Evolutionary conservation across 768 basidiomycete species (phyloP).

Genomic region (Holtermanniella nyarrowii): DNA sequence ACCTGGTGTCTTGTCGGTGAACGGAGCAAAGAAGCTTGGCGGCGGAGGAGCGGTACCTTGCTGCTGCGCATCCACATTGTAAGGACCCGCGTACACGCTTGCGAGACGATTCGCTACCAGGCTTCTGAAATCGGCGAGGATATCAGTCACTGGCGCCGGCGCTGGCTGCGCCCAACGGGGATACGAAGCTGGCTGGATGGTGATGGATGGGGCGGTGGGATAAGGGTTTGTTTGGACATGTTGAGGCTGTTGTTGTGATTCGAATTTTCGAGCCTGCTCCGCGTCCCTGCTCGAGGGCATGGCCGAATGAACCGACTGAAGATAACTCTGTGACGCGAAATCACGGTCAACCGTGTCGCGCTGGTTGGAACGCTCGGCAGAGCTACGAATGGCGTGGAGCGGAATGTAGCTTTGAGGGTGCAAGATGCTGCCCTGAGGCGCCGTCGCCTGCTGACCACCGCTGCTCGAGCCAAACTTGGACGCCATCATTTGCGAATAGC

Average conservation of each 20-base stretch:
- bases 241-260: not conserved
- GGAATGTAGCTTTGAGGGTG: not conserved
- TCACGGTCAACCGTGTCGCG: not conserved
- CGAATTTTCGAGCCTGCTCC: not conserved
- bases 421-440: not conserved
- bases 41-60: not conserved
- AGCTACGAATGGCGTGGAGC: not conserved
- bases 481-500: not conserved
- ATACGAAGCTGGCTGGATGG: not conserved
- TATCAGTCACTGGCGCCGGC: not conserved
- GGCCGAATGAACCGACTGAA: not conserved
- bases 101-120: not conserved
- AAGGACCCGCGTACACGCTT: not conserved
- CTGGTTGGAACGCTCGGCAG: too few relatives aligned
- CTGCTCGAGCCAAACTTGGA: not conserved
- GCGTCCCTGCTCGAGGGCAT: not conserved
- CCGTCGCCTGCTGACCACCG: not conserved
- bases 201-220: not conserved
- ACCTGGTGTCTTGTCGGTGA: not conserved
- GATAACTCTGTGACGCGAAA: not conserved
- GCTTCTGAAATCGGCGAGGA: not conserved
- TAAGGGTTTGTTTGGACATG: not conserved
- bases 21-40: not conserved
- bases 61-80: too few relatives aligned
- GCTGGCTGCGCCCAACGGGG: not conserved